Evolutionary conservation across 2,329 filamentous ascomycete species (phyloP).

Genomic region (Ceratocystis cacaofunesta): DNA sequence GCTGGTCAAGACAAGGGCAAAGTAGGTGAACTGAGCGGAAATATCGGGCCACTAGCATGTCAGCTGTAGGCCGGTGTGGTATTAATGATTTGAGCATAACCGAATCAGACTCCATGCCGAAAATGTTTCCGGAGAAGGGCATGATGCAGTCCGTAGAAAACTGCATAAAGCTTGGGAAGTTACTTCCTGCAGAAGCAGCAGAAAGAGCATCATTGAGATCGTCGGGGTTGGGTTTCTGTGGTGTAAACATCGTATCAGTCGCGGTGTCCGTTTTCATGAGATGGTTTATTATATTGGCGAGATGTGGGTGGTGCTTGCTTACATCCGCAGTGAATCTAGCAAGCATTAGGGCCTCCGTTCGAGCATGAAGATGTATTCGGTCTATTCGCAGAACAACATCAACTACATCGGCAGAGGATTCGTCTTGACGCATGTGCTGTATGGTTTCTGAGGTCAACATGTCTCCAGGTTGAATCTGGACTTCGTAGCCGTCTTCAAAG

Average conservation of each 20-base stretch:
- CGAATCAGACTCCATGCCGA: slow-evolving; percentile 36
- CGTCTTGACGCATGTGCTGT: slow-evolving; percentile 34
- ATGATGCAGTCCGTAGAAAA: slow-evolving; percentile 53
- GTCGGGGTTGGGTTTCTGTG: background rate
- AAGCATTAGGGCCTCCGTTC: slow-evolving; percentile 56
- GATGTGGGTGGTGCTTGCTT: slow-evolving; percentile 19
- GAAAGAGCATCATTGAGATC: background rate
- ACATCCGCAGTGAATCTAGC: slow-evolving; percentile 59
- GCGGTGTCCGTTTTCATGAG: background rate
- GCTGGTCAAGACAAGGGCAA: slow-evolving; percentile 51
- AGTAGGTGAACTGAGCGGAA: slow-evolving; percentile 54
- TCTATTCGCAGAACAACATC: slow-evolving; percentile 60
- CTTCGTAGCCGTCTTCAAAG: slow-evolving; percentile 44
- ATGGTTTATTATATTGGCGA: background rate
- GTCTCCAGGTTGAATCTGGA: slow-evolving; percentile 45
- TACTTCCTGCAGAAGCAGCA: background rate
- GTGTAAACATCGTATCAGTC: background rate
- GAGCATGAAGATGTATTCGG: slow-evolving; percentile 57
- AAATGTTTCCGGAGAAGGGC: slow-evolving; percentile 53
- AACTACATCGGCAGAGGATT: slow-evolving; percentile 46
- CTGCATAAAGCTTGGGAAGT: slow-evolving; percentile 40
- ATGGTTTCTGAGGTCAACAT: slow-evolving; percentile 35
- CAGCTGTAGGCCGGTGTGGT: slow-evolving; percentile 41
- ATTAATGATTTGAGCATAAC: slow-evolving; percentile 44
- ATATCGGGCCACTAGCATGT: slow-evolving; percentile 51